Evolutionary conservation across 169 alveolate species (phyloP), one percentile per base, ranked within the genome.

Genomic region (Babesia microti): DNA sequence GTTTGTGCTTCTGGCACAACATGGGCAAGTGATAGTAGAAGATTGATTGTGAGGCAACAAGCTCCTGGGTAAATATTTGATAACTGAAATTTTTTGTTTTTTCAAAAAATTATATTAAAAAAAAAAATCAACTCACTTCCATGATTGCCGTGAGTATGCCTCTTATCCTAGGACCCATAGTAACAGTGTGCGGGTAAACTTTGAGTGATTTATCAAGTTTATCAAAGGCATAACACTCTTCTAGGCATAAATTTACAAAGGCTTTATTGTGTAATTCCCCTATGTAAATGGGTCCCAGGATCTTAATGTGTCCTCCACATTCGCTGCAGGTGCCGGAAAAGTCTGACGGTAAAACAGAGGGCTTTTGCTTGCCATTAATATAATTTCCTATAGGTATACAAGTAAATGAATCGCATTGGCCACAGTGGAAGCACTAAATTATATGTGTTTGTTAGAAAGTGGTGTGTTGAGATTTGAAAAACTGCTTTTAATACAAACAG

Each of bases 261-360:
- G 69, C 76, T 33, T 28, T 37, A 29, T 80, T 73, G 57, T 81
- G 89, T 6, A 81, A 28, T 29, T 50, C 45, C 0, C 89, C 89
- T 11, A 68, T 68, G 41, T 81, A 81, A 9, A 81, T 49, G 14
- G 89, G 89, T 3, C 89, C 89, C 11, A 85, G 85, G 17, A 81
- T 51, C 36, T 71, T 52, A 15, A 81, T 37, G 19, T 76, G 61
- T 24, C 89, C 89, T 54, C 76, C 79, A 51, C 89, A 81, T 29
- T 79, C 83, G 30, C 57, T 59, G 39, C 89, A 81, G 22, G 35
- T 63, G 11, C 75, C 68, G 5, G 60, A 27, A 19, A 68, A 44
- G 28, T 70, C 55, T 19, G 52, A 36, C 7, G 71, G 61, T 1
- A 47, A n/a, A 11, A 54, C 34, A 12, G 63, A 22, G 15, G 63